phyloP scores from a whole-genome alignment of 2,329 filamentous ascomycete genomes.

The Xylaria sp. region DNA sequence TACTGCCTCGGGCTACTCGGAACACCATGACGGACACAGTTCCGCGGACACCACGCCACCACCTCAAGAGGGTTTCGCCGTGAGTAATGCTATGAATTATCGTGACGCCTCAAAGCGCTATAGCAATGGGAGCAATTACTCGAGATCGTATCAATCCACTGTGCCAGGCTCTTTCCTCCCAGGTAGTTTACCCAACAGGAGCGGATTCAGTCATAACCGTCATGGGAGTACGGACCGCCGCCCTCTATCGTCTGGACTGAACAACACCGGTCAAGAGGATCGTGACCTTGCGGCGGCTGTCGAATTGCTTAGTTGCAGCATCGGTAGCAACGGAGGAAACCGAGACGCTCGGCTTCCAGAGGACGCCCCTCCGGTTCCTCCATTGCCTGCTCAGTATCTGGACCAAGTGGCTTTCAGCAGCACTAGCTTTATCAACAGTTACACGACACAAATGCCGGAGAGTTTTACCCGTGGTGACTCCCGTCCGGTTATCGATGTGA shows the following conservation, averaged over 20 bases:
- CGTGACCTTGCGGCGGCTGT: slow-evolving; percentile 90
- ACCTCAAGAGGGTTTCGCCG: slow-evolving; percentile 75
- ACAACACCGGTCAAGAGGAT: slow-evolving; percentile 81
- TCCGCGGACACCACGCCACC: slow-evolving; percentile 94
- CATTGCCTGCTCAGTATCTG: slow-evolving; percentile 83
- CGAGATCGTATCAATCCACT: slow-evolving; percentile 83
- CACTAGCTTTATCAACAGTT: slow-evolving; percentile 72
- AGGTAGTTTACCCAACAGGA: slow-evolving; percentile 63
- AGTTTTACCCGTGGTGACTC: slow-evolving; percentile 72
- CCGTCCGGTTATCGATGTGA: slow-evolving; percentile 68
- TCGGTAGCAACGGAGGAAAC: slow-evolving; percentile 78
- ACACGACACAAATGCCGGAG: slow-evolving; percentile 68
- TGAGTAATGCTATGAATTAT: slow-evolving; percentile 61
- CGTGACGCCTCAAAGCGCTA: slow-evolving; percentile 66
- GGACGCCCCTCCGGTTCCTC: slow-evolving; percentile 88
- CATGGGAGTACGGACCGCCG: slow-evolving; percentile 81
- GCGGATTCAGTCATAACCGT: slow-evolving; percentile 69
- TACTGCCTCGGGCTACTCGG: slow-evolving; percentile 82
- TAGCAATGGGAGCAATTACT: slow-evolving; percentile 68
- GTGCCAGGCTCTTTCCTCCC: slow-evolving; percentile 65
- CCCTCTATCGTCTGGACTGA: slow-evolving; percentile 82
- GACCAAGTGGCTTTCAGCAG: slow-evolving; percentile 70
- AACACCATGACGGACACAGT: slow-evolving; percentile 80
- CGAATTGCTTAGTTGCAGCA: slow-evolving; percentile 89
- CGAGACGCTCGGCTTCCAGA: slow-evolving; percentile 71